These are phyloP conservation scores for Panaeolus papilionaceus DNA, from an alignment of 768 basidiomycete species.

Conservation along the genomic window DNA sequence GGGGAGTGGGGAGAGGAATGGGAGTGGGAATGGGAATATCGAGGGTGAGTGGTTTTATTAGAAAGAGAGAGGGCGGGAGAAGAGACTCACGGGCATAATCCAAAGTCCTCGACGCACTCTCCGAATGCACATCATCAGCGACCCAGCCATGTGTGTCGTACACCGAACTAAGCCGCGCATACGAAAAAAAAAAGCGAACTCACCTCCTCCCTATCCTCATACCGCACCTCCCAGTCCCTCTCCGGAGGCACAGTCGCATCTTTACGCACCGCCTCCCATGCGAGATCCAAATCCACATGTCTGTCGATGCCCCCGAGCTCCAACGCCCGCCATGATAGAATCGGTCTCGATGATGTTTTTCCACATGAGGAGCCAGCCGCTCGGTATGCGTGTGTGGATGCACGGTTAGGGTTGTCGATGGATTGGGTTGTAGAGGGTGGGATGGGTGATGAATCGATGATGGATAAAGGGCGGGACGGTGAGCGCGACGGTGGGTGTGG, in stretches of 20 bases:
- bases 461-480: too few species aligned
- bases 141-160: conserved; percentile 76
- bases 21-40: too few species aligned
- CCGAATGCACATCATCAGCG: conserved; percentile 78
- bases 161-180: conserved; percentile 76
- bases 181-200: conserved; percentile 15
- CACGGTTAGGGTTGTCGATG: too few species aligned
- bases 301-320: conserved; percentile 31
- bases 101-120: conserved; percentile 78
- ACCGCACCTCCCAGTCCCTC: conserved; percentile 63
- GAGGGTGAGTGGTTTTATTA: too few species aligned
- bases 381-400: conserved; percentile 30
- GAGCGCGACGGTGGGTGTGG: too few species aligned
- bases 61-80: too few species aligned
- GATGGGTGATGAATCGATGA: background rate
- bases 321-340: conserved; percentile 70
- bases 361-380: conserved; percentile 92
- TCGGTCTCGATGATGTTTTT: conserved; percentile 89
- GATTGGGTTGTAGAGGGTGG: too few species aligned
- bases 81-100: conserved; percentile 69
- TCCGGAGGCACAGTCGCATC: conserved; percentile 70
- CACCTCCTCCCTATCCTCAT: conserved; percentile 76
- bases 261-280: conserved; percentile 75
- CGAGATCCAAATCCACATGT: conserved; percentile 59
- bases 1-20: too few species aligned